Conservation (phyloP, 2,329 filamentous ascomycete species). For the Orbilia ellipsospora region DNA sequence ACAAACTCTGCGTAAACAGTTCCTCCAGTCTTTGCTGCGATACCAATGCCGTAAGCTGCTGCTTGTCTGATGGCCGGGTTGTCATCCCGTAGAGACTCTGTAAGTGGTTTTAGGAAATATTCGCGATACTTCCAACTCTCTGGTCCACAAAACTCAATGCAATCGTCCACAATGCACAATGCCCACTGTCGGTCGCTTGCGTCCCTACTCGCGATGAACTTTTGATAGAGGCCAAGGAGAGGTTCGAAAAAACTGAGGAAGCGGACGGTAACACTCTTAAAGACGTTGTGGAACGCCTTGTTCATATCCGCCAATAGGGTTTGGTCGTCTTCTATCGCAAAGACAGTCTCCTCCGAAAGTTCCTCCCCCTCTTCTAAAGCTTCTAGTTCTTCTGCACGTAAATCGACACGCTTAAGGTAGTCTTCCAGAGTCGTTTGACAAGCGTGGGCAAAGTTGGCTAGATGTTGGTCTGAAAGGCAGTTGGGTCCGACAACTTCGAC, state of each 20-base stretch:
- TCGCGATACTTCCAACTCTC: constrained; percentile 87
- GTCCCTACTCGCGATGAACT: constrained; percentile 82
- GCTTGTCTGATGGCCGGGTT: constrained; percentile 94
- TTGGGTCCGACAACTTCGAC: constrained; percentile 91
- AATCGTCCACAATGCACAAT: constrained; percentile 98
- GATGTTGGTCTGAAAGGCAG: constrained; percentile 80
- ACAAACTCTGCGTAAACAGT: constrained; percentile 88
- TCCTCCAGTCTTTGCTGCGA: constrained; percentile 92
- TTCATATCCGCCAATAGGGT: constrained; percentile 98
- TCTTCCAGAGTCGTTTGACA: constrained; percentile 88
- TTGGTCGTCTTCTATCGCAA: constrained; percentile 97
- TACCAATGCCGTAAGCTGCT: constrained; percentile 93
- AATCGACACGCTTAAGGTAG: constrained; percentile 86
- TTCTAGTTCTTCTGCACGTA: constrained; percentile 83
- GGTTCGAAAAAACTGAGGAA: constrained; percentile 92
- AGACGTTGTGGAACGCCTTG: constrained; percentile 98
- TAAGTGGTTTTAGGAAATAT: constrained; percentile 85
- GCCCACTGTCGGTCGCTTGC: constrained; percentile 97
- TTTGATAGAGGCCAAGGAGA: constrained; percentile 84
- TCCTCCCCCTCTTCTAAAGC: constrained; percentile 91
- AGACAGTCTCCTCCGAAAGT: constrained; percentile 83
- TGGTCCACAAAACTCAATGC: constrained; percentile 93
- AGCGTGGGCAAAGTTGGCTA: constrained; percentile 86
- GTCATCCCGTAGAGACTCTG: constrained; percentile 84
- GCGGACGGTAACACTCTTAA: constrained; percentile 88